phyloP scores from a whole-genome alignment of 495 filamentous ascomycete genomes.

The Diplogelasinospora grovesii region DNA sequence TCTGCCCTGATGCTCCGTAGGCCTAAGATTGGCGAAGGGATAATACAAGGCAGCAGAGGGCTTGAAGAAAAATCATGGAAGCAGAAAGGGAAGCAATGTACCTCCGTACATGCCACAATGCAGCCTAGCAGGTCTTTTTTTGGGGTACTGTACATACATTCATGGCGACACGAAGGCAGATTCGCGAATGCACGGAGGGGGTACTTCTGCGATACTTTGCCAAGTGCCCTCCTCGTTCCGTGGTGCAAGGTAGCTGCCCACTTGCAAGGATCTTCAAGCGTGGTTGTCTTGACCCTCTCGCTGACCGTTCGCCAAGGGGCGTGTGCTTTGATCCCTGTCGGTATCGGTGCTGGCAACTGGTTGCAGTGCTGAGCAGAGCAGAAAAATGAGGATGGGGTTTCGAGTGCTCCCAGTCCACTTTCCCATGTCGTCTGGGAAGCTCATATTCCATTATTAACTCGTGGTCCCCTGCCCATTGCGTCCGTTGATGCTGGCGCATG shows the following conservation, averaged over 20 bases:
- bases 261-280: slow-evolving; percentile 17
- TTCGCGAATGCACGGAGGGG: background rate
- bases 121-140: too few species aligned
- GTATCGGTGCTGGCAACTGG: slow-evolving; percentile 1
- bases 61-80: too few species aligned
- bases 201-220: background rate
- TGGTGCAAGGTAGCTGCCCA: slow-evolving; percentile 6
- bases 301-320: background rate
- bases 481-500: too few species aligned
- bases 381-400: slow-evolving; percentile 23
- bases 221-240: slow-evolving; percentile 3
- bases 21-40: too few species aligned
- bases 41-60: too few species aligned
- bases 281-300: slow-evolving; percentile 12
- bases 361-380: slow-evolving; percentile 1
- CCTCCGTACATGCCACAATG: too few species aligned
- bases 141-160: slow-evolving; percentile 5
- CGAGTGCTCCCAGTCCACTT: slow-evolving; percentile 22
- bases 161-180: slow-evolving; percentile 4
- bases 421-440: slow-evolving; percentile 19
- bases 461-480: slow-evolving; percentile 6
- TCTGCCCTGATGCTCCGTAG: too few species aligned
- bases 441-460: slow-evolving; percentile 10
- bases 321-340: slow-evolving; percentile 7
- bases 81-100: too few species aligned